phyloP scores from a whole-genome alignment of 163 green algal genomes.

The Scenedesmus sp. region DNA sequence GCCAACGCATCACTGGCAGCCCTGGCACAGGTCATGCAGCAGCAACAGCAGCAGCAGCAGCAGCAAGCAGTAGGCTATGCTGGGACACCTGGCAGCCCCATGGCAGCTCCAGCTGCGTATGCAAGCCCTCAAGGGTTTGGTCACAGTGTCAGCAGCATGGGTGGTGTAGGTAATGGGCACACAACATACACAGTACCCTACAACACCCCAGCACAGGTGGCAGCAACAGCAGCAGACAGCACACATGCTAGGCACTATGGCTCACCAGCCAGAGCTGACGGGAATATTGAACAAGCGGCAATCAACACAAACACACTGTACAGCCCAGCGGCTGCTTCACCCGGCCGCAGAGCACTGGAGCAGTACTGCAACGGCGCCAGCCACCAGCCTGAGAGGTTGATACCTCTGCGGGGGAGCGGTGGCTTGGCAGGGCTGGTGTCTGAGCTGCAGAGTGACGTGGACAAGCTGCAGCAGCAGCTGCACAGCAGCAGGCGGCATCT shows the following conservation, averaged over 20 bases:
- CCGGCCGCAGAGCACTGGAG: not conserved
- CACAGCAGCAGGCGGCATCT: constrained; percentile 35
- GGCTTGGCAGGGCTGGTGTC: constrained; percentile 17
- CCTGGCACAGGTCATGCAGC: constrained; percentile 21
- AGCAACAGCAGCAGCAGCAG: constrained; percentile 13
- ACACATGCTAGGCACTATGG: not conserved
- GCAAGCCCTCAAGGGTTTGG: not conserved
- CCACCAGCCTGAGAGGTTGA: not conserved
- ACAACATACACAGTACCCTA: not conserved
- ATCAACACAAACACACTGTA: not conserved
- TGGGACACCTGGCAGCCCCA: not conserved
- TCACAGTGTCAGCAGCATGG: not conserved
- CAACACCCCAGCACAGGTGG: not conserved
- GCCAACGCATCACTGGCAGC: constrained; percentile 25
- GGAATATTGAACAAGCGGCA: not conserved
- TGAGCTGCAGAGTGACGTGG: constrained; percentile 43
- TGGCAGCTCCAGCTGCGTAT: not conserved
- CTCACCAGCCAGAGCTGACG: not conserved
- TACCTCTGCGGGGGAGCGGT: not conserved
- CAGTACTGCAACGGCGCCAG: not conserved
- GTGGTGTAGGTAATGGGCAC: not conserved
- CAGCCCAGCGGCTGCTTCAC: not conserved
- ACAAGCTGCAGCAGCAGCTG: constrained; percentile 48
- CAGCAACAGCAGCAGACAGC: constrained; percentile 7
- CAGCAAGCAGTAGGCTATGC: not conserved